These are phyloP conservation scores for Daldinia vernicosa DNA, from an alignment of 495 filamentous ascomycete genomes.

Conservation along the genomic window DNA sequence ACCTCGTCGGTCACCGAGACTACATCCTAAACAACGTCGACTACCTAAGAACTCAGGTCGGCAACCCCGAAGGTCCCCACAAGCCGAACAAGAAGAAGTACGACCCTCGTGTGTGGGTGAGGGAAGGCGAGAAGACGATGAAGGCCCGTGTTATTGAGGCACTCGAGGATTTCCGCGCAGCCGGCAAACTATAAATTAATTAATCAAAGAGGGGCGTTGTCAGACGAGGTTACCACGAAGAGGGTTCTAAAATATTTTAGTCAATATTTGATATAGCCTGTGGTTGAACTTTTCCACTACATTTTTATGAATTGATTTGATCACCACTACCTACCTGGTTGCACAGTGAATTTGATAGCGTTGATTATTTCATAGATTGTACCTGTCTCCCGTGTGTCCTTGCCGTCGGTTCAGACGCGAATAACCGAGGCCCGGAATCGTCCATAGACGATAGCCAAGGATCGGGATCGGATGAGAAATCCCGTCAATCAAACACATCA, in stretches of 20 bases:
- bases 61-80: constrained; percentile 93
- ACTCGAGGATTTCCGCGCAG: constrained; percentile 91
- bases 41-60: constrained; percentile 83
- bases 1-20: constrained; percentile 89
- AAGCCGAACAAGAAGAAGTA: constrained; percentile 99
- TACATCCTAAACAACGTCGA: constrained; percentile 95
- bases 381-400: background rate
- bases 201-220: constrained; percentile 12
- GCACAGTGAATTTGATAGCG: background rate
- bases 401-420: constrained; percentile 9
- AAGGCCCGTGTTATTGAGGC: constrained; percentile 78
- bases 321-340: background rate
- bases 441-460: constrained; percentile 25
- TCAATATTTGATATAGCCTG: constrained; percentile 13
- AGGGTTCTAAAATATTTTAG: constrained; percentile 16
- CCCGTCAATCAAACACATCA: constrained; percentile 16
- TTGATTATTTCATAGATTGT: background rate
- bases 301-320: background rate
- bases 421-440: constrained; percentile 38
- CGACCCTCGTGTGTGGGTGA: constrained; percentile 81
- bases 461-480: constrained; percentile 19
- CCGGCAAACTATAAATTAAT: constrained; percentile 76
- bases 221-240: constrained; percentile 5
- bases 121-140: constrained; percentile 98
- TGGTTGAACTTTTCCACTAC: background rate